Conservation (phyloP, 192 early-diverging fungal genomes). For the Haplosporangium gracile region DNA sequence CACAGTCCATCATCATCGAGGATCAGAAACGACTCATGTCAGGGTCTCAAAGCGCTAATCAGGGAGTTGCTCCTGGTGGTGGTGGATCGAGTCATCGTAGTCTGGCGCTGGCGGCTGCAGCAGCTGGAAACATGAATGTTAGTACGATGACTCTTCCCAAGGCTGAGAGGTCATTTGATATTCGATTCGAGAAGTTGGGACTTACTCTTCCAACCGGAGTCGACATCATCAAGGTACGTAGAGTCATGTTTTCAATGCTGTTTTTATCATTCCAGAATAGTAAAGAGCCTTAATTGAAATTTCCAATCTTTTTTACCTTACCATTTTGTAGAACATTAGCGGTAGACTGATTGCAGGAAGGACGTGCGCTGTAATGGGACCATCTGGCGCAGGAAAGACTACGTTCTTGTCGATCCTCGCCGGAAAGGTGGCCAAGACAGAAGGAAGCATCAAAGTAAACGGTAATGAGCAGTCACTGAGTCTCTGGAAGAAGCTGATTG, state of each 20-base stretch:
- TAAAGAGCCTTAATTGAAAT: neutral
- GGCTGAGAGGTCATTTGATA: slow-evolving; percentile 63
- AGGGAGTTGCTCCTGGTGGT: neutral
- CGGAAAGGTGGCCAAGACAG: slow-evolving; percentile 67
- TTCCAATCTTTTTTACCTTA: neutral
- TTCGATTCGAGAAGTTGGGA: slow-evolving; percentile 59
- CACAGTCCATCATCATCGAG: slow-evolving; percentile 42
- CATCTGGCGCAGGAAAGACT: slow-evolving; percentile 73
- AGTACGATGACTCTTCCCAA: slow-evolving; percentile 47
- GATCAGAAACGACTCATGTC: slow-evolving; percentile 8
- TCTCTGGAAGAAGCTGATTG: slow-evolving; percentile 70
- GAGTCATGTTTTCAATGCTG: neutral
- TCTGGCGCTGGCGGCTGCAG: slow-evolving; percentile 28
- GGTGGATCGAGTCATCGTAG: slow-evolving; percentile 34
- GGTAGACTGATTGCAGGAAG: slow-evolving; percentile 67
- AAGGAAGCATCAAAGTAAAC: slow-evolving; percentile 63
- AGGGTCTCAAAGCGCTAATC: neutral
- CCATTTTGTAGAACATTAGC: slow-evolving; percentile 60
- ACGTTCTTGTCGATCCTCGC: slow-evolving; percentile 75
- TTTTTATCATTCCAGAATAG: neutral
- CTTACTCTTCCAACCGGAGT: slow-evolving; percentile 58
- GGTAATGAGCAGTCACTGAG: slow-evolving; percentile 49
- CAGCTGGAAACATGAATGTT: slow-evolving; percentile 46
- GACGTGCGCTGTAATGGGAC: slow-evolving; percentile 72
- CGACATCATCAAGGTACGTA: slow-evolving; percentile 66